Base-by-base conservation (phyloP, 169 alveolate genomes). In the Cytauxzoon felis region DNA sequence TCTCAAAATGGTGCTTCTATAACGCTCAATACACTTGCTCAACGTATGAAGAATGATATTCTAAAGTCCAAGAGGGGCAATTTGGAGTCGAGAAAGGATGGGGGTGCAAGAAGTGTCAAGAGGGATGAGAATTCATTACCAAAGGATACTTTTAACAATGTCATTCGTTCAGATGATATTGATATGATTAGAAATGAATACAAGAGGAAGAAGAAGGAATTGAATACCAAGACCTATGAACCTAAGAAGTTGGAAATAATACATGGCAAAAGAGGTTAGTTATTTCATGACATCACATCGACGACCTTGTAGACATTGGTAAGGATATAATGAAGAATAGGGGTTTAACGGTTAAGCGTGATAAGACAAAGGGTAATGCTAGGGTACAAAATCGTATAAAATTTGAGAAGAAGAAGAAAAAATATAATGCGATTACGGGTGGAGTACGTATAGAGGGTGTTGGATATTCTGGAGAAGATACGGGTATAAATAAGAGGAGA, bases 321-420 rank as follows among this genome's bases (percentile, higher is more conserved):
- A 79, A 86, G 53, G 92, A 87, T 38, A 94, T 94, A 40, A 63
- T 88, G 83, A 90, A 90, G 73, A 91, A 90, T 47, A 92, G 81
- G 53, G 98, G 98, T 11, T 80, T 94, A 33, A 89, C 93, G 26
- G 60, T 96, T 26, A 90, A 91, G 80, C 87, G 98, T 52, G 90
- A 92, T 89, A 91, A 92, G 88, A 90, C 89, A n/a, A 94, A 90
- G 40, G 94, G 97, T 8, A 93, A 93, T 76, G 95, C 98, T 33
- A 88, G 98, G 50, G 98, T 93, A 18, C 90, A 90, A 60, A 87
- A 92, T 68, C 88, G 95, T 79, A 73, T 63, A 58, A 93, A 94
- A 75, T 93, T 59, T 79, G 82, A 91, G 42, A 91, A 92, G 83
- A 93, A 92, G 56, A 38, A 88, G 72, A 88, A 89, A 42, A 78